Base-by-base conservation (phyloP, 1,139 yeast species). In the Nakaseomyces nivariensis region DNA sequence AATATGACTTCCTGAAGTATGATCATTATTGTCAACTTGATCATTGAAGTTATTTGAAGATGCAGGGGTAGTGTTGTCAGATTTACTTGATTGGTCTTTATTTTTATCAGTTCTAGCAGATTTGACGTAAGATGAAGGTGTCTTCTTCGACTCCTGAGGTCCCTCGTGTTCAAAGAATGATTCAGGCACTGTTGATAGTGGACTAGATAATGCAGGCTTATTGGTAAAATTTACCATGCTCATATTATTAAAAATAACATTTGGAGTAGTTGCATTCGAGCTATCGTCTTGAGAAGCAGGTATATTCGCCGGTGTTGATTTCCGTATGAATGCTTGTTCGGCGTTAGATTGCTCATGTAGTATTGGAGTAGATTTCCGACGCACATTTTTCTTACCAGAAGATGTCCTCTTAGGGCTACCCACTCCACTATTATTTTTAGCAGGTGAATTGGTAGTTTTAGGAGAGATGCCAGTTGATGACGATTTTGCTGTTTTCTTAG, bases 121-220 rank as follows among this genome's bases (percentile, higher is more conserved):
- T 10, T 38, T 38, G 42, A 24, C 11, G 13, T 8, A 25, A 3
- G 42, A 38, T 2, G 42, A 38, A 24, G 42, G 31, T 7, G 44
- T 41, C 22, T 29, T 29, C 13, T 27, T 41, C 4, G 33, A 5
- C 11, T 41, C 34, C 7, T 24, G 33, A 5, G 25, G 34, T 7
- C 13, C 32, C 10, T 41, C 44, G 7, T 41, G 33, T 13, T 41
- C 44, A 13, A 46, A 46, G n/a, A 29, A 46, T n/a, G 52, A 49
- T 43, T 59, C 61, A 1, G 57, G 45, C n/a, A 55, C 55, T 24
- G 56, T 55, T 11, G 55, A 50, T 36, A 50, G 50, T 5, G 56
- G 51, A 38, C 59, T 54, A 32, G 55, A 52, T 26, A 48, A n/a
- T 9, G 50, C 46, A 4, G 51, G 51, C 31, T 53, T 54, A 37